Evolutionary conservation across 192 early-diverging fungal species (phyloP), one percentile per base, ranked within the genome.

Genomic region (Cladochytrium replicatum): DNA sequence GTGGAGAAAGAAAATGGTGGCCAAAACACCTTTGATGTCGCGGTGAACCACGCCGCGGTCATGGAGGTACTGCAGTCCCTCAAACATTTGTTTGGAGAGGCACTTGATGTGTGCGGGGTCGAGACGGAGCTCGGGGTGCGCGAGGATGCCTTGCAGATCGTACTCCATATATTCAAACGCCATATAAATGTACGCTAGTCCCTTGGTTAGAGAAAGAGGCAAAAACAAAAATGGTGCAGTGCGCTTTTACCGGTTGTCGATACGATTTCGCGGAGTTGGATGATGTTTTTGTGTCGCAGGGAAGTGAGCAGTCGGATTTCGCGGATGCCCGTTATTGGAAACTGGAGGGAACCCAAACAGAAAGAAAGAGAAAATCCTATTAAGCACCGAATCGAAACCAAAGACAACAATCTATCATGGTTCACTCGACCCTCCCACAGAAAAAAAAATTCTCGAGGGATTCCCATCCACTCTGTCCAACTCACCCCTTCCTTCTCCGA

Each of bases 81-180:
- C 69, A 0, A 99, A 70, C 15, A 97, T 57, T 60, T 99, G 95
- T 27, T 78, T 70, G 50, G 85, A 75, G 21, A 96, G 75, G 46
- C 87, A 88, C 66, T 99, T 99, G 54, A 86, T 86, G 50, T 95
- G 92, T 31, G 87, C 73, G 1, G 70, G 63, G 1, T 72, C 60
- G 54, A 85, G 71, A 15, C 74, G 64, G 7, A 90, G 83, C 28
- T 68, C 69, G 5, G 77, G 74, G 66, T 93, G 88, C 60, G 90
- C 83, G 54, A 93, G 61, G 15, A 97, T 66, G 8, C 97, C 93
- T 4, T 86, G 88, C 43, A 99, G 71, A 52, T 99, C 97, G 51
- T 96, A 90, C 32, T 96, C 93, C 90, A 97, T 93, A 67, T 97
- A 99, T n/a, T 89, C 88, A 50, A 99, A 96, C 1, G 95, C 91